Evolutionary conservation across 2,329 filamentous ascomycete species (phyloP).

Genomic region (Lizonia empirigonia): DNA sequence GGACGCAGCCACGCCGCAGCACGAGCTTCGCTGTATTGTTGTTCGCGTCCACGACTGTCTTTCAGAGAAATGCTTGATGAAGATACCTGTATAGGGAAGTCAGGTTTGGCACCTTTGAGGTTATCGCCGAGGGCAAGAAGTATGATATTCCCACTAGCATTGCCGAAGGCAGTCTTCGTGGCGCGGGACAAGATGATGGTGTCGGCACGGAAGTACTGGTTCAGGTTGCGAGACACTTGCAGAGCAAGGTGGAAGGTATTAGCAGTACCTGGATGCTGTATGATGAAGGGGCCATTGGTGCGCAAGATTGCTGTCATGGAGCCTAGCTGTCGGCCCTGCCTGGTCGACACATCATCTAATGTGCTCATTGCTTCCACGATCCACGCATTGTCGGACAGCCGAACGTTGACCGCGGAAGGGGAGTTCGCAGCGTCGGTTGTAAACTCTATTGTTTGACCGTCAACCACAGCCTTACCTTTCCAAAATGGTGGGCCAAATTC

Average conservation of each 20-base stretch:
- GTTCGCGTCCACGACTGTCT: conserved; percentile 27
- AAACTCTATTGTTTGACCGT: conserved; percentile 30
- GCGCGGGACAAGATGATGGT: conserved; percentile 45
- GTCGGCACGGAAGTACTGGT: conserved; percentile 64
- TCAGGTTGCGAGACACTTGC: conserved; percentile 62
- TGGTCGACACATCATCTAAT: conserved; percentile 27
- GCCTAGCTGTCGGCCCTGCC: conserved; percentile 58
- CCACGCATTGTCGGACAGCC: conserved; percentile 17
- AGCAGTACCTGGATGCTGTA: conserved; percentile 43
- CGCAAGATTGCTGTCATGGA: conserved; percentile 60
- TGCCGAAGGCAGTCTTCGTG: background rate
- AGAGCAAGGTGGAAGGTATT: conserved; percentile 51
- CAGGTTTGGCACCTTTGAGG: conserved; percentile 23
- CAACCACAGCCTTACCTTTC: conserved; percentile 22
- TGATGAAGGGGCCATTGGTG: conserved; percentile 53
- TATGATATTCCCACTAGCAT: conserved; percentile 54
- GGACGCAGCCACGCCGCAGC: conserved; percentile 61
- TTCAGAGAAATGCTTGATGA: conserved; percentile 26
- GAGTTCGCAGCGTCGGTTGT: background rate
- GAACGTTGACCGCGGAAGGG: background rate
- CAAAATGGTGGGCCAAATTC: conserved; percentile 33
- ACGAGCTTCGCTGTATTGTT: conserved; percentile 43
- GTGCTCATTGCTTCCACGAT: background rate
- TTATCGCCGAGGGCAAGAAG: conserved; percentile 41
- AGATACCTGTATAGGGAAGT: conserved; percentile 42